These are phyloP conservation scores for Citrullus mucosospermus DNA, from an alignment of 306 rosid species.

Conservation along the genomic window DNA sequence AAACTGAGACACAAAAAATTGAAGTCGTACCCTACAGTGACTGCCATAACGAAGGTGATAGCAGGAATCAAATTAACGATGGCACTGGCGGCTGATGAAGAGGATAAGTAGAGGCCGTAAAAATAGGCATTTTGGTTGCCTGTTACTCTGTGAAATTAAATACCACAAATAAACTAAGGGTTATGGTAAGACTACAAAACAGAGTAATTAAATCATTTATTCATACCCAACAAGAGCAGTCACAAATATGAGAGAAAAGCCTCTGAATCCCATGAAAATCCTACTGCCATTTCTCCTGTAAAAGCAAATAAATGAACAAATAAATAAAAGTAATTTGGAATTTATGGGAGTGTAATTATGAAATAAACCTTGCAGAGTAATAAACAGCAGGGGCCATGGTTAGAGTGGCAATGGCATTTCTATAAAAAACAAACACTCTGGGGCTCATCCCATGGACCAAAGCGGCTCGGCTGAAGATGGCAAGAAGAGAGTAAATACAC, in stretches of 20 bases:
- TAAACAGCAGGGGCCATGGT: conserved; percentile 31
- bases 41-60: conserved; percentile 42
- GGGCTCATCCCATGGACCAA: conserved; percentile 48
- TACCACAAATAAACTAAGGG: not conserved
- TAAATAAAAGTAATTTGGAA: too few relatives aligned
- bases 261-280: conserved; percentile 21
- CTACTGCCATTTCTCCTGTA: conserved; percentile 24
- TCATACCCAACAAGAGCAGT: conserved; percentile 35
- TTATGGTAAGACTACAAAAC: not conserved
- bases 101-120: conserved; percentile 35
- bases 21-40: conserved; percentile 19
- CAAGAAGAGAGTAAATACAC: conserved; percentile 19
- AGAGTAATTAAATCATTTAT: too few relatives aligned
- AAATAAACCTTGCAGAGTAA: conserved; percentile 19
- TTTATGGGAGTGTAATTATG: too few relatives aligned
- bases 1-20: too few relatives aligned
- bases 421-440: conserved; percentile 31
- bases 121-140: conserved; percentile 26
- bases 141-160: conserved; percentile 13
- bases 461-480: conserved; percentile 23
- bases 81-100: conserved; percentile 40
- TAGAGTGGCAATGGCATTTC: conserved; percentile 37
- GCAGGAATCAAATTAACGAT: conserved; percentile 47
- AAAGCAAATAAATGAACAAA: not conserved
- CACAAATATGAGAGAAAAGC: conserved; percentile 34